These are phyloP conservation scores for Colletotrichum sidae DNA, from an alignment of 2,329 filamentous ascomycete genomes.

Conservation along the genomic window DNA sequence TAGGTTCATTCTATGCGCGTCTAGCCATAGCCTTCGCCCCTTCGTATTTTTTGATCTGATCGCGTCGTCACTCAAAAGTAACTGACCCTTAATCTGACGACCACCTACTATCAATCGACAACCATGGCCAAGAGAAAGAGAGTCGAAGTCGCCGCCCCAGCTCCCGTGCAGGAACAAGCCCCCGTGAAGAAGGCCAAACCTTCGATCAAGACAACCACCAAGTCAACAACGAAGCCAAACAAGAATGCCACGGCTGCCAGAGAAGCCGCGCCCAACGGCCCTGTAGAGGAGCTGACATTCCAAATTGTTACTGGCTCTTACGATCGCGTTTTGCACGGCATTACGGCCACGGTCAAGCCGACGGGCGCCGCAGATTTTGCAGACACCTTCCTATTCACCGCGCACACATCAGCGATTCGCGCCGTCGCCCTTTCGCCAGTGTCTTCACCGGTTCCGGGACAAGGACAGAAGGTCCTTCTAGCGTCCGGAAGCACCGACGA, in stretches of 20 bases:
- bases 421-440: conserved; percentile 87
- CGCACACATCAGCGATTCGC: conserved; percentile 89
- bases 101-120: conserved; percentile 10
- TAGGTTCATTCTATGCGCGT: too few relatives aligned
- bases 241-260: conserved; percentile 17
- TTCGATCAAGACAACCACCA: neutral
- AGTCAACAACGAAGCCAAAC: too few relatives aligned
- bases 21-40: neutral
- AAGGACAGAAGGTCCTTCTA: conserved; percentile 85
- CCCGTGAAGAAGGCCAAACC: conserved; percentile 49
- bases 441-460: conserved; percentile 69
- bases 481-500: conserved; percentile 95
- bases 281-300: conserved; percentile 65
- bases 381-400: conserved; percentile 96
- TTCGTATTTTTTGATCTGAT: conserved; percentile 26
- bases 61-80: conserved; percentile 12
- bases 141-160: conserved; percentile 46
- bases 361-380: conserved; percentile 71
- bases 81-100: conserved; percentile 13
- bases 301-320: conserved; percentile 96
- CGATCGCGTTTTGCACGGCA: conserved; percentile 90
- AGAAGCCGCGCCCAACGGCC: conserved; percentile 17
- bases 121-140: conserved; percentile 63
- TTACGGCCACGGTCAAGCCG: conserved; percentile 78
- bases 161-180: conserved; percentile 39